phyloP scores from a whole-genome alignment of 192 early-diverging fungal genomes.

The Coemansia sp. region DNA sequence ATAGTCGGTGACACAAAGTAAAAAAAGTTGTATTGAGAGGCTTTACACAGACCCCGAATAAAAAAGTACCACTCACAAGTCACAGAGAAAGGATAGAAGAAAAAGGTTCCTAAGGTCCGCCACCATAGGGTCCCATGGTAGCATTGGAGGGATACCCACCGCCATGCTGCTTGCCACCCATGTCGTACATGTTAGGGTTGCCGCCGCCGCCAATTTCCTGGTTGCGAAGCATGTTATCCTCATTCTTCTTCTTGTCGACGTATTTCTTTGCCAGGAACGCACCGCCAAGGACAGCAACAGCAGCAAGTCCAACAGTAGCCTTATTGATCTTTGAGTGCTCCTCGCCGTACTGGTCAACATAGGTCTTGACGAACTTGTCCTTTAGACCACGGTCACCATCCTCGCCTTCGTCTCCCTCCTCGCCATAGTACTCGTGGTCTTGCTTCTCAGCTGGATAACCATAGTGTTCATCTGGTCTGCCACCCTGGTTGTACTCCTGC shows the following conservation, averaged over 20 bases:
- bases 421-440: constrained; percentile 7
- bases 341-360: constrained; percentile 33
- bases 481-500: constrained; percentile 6
- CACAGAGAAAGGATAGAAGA: constrained; percentile 2
- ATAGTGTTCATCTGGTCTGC: constrained; percentile 9
- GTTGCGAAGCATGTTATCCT: constrained; percentile 9
- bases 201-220: constrained; percentile 16
- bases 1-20: background rate
- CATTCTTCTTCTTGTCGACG: constrained; percentile 31
- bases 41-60: background rate
- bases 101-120: background rate
- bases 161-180: constrained; percentile 19
- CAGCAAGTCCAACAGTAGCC: constrained; percentile 23
- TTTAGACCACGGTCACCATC: constrained; percentile 46
- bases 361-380: constrained; percentile 36
- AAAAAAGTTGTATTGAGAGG: background rate
- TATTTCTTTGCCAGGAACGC: constrained; percentile 24
- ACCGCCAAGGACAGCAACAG: constrained; percentile 18
- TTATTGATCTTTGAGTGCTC: constrained; percentile 19
- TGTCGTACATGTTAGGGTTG: constrained; percentile 9
- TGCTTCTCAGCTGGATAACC: background rate
- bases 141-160: constrained; percentile 13
- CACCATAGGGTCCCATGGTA: constrained; percentile 13
- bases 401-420: constrained; percentile 19
- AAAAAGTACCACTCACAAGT: background rate